Evolutionary conservation across 2,329 filamentous ascomycete species (phyloP).

Genomic region (Fusarium nodosum): DNA sequence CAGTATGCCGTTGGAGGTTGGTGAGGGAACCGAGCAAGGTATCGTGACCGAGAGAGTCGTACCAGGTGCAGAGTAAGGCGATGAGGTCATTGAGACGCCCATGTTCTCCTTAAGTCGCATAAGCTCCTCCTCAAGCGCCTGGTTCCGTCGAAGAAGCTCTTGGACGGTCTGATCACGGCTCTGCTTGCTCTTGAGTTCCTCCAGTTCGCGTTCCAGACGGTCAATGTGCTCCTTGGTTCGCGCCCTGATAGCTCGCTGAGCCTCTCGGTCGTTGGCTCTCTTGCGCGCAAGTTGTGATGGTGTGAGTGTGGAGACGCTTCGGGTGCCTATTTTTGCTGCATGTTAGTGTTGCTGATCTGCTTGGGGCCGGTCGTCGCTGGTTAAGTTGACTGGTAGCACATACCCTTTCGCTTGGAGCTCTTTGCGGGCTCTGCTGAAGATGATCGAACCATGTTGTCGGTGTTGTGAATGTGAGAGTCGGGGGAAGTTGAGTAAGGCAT

Average conservation of each 20-base stretch:
- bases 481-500: constrained; percentile 34
- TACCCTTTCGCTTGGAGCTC: constrained; percentile 63
- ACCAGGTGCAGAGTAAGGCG: constrained; percentile 60
- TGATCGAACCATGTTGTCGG: constrained; percentile 57
- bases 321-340: constrained; percentile 62
- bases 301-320: constrained; percentile 88
- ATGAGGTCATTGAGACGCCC: constrained; percentile 58
- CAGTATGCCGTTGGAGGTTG: constrained; percentile 26
- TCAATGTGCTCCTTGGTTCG: constrained; percentile 91
- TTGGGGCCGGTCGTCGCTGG: constrained; percentile 6
- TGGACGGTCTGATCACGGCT: constrained; percentile 65
- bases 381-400: constrained; percentile 33
- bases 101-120: constrained; percentile 61
- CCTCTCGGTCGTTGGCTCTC: constrained; percentile 90
- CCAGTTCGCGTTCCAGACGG: constrained; percentile 78
- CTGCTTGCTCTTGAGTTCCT: constrained; percentile 72
- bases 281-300: constrained; percentile 91
- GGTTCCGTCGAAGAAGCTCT: constrained; percentile 66
- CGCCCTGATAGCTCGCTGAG: constrained; percentile 87
- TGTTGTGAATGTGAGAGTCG: constrained; percentile 28
- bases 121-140: constrained; percentile 67
- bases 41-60: constrained; percentile 36
- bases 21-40: neutral
- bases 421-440: constrained; percentile 60
- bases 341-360: constrained; percentile 30